These are phyloP conservation scores for Tetrahymena borealis DNA, from an alignment of 73 alveolate species.

Conservation along the genomic window DNA sequence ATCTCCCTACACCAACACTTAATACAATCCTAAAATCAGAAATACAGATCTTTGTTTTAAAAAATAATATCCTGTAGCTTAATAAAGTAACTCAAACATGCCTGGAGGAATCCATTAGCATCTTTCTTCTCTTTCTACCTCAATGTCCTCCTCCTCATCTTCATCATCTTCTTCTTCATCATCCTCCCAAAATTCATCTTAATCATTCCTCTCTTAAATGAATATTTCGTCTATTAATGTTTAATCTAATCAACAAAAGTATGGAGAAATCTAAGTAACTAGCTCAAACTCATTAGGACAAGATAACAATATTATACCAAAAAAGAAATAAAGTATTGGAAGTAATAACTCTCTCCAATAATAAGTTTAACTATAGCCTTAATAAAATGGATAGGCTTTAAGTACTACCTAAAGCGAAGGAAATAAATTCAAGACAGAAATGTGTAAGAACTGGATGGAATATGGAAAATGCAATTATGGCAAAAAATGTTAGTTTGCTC, in stretches of 20 bases:
- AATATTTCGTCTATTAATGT: neutral
- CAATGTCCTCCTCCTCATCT: neutral
- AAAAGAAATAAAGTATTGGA: neutral
- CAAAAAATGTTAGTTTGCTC: conserved; percentile 88
- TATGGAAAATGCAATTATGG: conserved; percentile 81
- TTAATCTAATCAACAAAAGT: neutral
- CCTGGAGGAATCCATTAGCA: neutral
- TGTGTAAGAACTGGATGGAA: conserved; percentile 93
- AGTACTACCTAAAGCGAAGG: neutral
- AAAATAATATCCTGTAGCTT: neutral
- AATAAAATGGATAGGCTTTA: neutral
- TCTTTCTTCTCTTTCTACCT: neutral
- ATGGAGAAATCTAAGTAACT: neutral
- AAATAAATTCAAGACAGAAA: conserved; percentile 84
- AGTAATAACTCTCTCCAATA: neutral
- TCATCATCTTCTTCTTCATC: neutral
- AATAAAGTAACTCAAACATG: neutral
- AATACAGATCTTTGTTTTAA: neutral
- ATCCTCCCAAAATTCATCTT: neutral
- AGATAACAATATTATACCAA: neutral
- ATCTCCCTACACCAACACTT: neutral
- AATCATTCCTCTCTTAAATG: neutral
- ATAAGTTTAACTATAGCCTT: neutral
- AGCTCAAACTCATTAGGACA: neutral
- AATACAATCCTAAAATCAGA: neutral